Evolutionary conservation across 2,329 filamentous ascomycete genomes (phyloP), one percentile per base, ranked within the genome.

Genomic region (Pseudohalonectria lignicola): DNA sequence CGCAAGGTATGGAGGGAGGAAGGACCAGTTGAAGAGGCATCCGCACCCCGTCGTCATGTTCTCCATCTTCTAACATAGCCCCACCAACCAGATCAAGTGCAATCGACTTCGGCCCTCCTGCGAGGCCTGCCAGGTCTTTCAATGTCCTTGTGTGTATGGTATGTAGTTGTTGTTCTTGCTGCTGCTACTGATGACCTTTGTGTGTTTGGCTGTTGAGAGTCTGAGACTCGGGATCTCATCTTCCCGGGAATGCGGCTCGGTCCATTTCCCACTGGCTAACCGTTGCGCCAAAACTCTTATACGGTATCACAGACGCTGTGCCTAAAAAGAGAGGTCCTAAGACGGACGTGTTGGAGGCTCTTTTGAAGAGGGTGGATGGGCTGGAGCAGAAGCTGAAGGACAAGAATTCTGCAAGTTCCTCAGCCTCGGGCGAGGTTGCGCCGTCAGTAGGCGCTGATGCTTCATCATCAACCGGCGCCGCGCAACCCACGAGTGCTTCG

Each of bases 311-410:
- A 88, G 86, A 94, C 64, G 86, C 86, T 19, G 76, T 92, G 15
- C 86, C 86, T 1, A 93, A 93, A 62, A 93, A 93, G 57, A 72
- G 86, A 55, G 86, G 86, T 0, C 86, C 86, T 3, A 94, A 94
- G 60, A 93, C 86, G 20, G 86, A 94, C 55, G 84, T 93, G 4
- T 66, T 93, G 23, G 86, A 93, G 56, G 85, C 86, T 2, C 64
- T 93, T 8, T 54, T 93, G 42, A 93, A 90, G 58, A 74, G 86
- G 38, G 86, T 93, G 2, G 86, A 93, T 55, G 86, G 86, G 2
- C 64, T 93, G 36, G 86, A 93, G 56, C 85, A 83, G 52, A 77
- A 80, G 44, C 66, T 93, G 29, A 84, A 86, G 53, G 76, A 82
- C 16, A 76, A 79, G 50, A 78, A 77, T 47, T 56, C 58, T 10